Base-by-base conservation (phyloP, 768 basidiomycete genomes). In the Dacryopinax primogenitus region DNA sequence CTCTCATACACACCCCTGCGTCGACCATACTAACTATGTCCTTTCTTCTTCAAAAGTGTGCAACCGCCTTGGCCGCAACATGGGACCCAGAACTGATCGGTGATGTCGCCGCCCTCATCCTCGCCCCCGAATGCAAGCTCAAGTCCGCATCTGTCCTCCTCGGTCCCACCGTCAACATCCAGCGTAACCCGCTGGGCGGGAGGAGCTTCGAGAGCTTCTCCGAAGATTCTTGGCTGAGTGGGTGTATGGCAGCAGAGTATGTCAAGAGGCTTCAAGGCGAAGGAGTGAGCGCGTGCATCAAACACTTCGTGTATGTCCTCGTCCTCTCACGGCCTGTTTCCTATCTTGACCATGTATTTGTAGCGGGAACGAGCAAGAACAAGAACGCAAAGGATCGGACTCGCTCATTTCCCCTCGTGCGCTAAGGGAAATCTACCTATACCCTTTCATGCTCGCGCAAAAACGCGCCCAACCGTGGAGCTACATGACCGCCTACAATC, bases 81-180 rank as follows among this genome's bases (percentile, higher is more conserved):
- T 90, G 82, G 78, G 87, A 90, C 71, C 75, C 81, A 0, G 76
- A 82, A 26, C 81, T 90, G 47, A 78, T 91, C 28, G 76, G 84
- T 65, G 74, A 81, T 69, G 80, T 85, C 18, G 88, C 85, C 1
- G 71, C 78, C 41, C 83, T 83, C 70, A 77, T 90, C 18, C 79
- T 90, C 21, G 88, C 87, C 1, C 74, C 78, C 16, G 89, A 90
- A 73, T 84, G 86, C 2, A 90, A 86, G 74, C 77, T 87, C 61
- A 79, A 83, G 47, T 81, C 85, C 1, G 85, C 86, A 11, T 84
- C 86, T 13, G 74, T 88, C 1, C 77, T 90, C 33, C 81, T 91
- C 18, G 90, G 85, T 0, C 90, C 90, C 0, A 92, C 90, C 0
- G 87, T 86, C 72, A 92, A 92, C 72, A 90, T 89, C 62, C 90